These are phyloP conservation scores for Penicillium bialowiezense DNA, from an alignment of 495 filamentous ascomycete species.

Conservation along the genomic window DNA sequence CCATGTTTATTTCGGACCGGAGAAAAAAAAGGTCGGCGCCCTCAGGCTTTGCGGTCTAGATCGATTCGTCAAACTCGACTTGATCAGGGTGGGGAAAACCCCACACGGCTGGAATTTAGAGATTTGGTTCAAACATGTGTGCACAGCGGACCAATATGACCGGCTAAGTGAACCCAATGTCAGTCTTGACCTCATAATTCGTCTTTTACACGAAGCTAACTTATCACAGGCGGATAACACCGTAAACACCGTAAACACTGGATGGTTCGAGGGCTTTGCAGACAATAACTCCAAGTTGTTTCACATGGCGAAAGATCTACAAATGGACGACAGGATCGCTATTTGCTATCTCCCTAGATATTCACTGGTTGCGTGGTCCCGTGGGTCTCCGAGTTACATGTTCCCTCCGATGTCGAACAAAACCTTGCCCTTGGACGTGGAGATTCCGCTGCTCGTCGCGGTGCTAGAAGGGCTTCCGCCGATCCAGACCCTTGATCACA, in stretches of 20 bases:
- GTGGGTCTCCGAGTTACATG: slow-evolving; percentile 18
- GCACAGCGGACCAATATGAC: slow-evolving; percentile 36
- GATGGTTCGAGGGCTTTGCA: slow-evolving; percentile 35
- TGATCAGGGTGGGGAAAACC: slow-evolving; percentile 12
- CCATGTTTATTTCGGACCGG: slow-evolving; percentile 35
- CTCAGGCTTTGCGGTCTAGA: slow-evolving; percentile 38
- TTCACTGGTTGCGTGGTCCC: slow-evolving; percentile 30
- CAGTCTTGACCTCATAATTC: neutral
- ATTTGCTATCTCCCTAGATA: slow-evolving; percentile 21
- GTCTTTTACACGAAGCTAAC: neutral
- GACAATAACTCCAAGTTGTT: slow-evolving; percentile 30
- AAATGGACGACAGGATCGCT: slow-evolving; percentile 17
- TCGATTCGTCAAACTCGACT: slow-evolving; percentile 7
- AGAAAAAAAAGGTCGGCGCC: slow-evolving; percentile 31
- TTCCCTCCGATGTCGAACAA: slow-evolving; percentile 7
- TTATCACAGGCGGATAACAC: neutral
- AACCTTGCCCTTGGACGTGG: slow-evolving; percentile 1
- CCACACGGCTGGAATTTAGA: too few relatives aligned
- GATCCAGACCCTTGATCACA: neutral
- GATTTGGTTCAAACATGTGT: slow-evolving; percentile 43
- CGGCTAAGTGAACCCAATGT: slow-evolving; percentile 24
- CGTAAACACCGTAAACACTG: too few relatives aligned
- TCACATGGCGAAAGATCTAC: slow-evolving; percentile 26
- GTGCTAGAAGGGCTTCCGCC: slow-evolving; percentile 10
- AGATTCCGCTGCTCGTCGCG: slow-evolving; percentile 22